A percentile compares a stretch with the other conserved stretches of the same genome.
Evolutionary conservation across 2,329 filamentous ascomycete species (phyloP).

Genomic region (Diaporthe longicolla): DNA sequence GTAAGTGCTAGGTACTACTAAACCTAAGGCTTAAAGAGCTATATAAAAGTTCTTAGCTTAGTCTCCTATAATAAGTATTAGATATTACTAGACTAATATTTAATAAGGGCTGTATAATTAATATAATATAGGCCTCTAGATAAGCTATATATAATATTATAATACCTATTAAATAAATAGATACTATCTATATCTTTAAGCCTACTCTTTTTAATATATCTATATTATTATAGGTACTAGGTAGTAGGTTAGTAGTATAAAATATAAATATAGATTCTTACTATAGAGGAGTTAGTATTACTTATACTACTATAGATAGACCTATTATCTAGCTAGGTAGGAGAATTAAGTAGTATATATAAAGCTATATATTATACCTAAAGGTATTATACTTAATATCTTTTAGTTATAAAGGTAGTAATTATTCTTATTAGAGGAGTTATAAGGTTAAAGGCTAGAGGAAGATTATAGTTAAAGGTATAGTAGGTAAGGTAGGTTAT

Average conservation of each 20-base stretch:
- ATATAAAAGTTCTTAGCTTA: background rate
- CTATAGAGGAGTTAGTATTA: background rate
- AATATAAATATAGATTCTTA: background rate
- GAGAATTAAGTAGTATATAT: background rate
- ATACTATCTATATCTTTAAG: background rate
- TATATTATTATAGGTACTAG: background rate
- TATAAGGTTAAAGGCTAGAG: background rate
- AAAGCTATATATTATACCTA: background rate
- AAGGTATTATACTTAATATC: background rate
- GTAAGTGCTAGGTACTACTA: background rate
- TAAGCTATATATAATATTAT: background rate
- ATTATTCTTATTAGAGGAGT: background rate
- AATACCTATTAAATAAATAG: background rate
- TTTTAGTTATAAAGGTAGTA: background rate
- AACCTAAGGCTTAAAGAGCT: background rate
- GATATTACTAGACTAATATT: background rate
- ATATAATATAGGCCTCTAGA: background rate
- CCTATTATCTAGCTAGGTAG: background rate
- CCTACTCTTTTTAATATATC: background rate
- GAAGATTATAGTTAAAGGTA: background rate
- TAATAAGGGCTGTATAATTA: background rate
- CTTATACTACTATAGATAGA: background rate
- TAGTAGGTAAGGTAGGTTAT: background rate
- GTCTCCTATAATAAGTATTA: background rate
- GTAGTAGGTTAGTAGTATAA: background rate